Evolutionary conservation across 2,329 filamentous ascomycete species (phyloP), one percentile per base, ranked within the genome.

Genomic region (Aspergillus sp.): DNA sequence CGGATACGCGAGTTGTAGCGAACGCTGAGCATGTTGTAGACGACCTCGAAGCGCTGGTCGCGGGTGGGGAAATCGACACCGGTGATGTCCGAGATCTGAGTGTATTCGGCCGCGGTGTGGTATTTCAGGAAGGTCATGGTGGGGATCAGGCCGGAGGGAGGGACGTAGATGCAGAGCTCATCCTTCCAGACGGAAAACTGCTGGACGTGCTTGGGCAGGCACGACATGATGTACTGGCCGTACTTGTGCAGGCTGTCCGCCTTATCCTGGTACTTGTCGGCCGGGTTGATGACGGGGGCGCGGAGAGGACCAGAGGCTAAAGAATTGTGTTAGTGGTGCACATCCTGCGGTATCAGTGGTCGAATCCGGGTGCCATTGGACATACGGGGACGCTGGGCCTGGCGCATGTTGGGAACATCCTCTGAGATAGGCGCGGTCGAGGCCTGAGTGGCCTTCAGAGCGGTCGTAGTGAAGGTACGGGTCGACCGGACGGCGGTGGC

Each of bases 161-260:
- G 84, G 73, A 98, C 95, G 80, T 96, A 94, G 77, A 97, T 91
- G 70, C 90, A 92, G 75, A 99, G 87, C 80, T 99, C 95, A 76
- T 99, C 95, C 82, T 99, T 99, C 95, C 95, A 99, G 58, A 99
- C 94, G 11, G 93, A 96, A 82, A 98, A 98, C 81, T 99, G 95
- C 82, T 99, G 96, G 71, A 99, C 87, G 80, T 96, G 97, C 84
- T 97, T 98, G 71, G 95, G 96, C 73, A 99, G 81, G 78, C 91
- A 96, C 68, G 92, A 93, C 87, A 99, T 94, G 73, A 99, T 82
- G 86, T 96, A 99, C 74, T 96, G 88, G 72, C 95, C 95, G 75
- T 99, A 99, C 73, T 88, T 90, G 84, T 99, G 95, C 75, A 98
- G 83, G 74, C 89, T 86, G 67, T 96, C 90, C 68, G 90, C 87